Percentiles rank a stretch among this genome's conserved stretches.
Conservation (phyloP, 2,329 filamentous ascomycete species). For the Pseudopyrenochaeta lycopersici region DNA sequence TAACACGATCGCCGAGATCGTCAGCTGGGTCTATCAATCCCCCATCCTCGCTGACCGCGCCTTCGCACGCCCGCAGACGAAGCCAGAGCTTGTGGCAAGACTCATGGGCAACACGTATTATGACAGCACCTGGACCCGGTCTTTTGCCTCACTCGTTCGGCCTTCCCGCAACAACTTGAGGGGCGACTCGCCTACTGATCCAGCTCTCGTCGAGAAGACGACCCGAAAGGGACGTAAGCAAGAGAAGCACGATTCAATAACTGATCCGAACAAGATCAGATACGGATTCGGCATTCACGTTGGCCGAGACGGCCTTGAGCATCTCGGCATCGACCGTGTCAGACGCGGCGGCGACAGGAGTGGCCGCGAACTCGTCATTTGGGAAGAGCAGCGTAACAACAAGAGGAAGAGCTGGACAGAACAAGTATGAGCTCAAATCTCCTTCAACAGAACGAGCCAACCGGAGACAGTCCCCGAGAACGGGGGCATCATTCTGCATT, state of each 20-base stretch:
- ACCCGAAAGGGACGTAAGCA: constrained; percentile 13
- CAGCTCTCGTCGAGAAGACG: constrained; percentile 26
- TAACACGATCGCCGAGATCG: constrained; percentile 76
- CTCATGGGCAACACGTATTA: constrained; percentile 67
- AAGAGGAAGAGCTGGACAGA: constrained; percentile 39
- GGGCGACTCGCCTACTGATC: constrained; percentile 30
- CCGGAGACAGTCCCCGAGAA: background rate
- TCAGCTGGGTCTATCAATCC: constrained; percentile 79
- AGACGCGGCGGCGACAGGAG: constrained; percentile 46
- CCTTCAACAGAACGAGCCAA: background rate
- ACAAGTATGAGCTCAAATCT: constrained; percentile 3
- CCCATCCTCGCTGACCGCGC: constrained; percentile 76
- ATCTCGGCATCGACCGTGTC: constrained; percentile 67
- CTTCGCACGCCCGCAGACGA: constrained; percentile 74
- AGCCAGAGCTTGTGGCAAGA: constrained; percentile 72
- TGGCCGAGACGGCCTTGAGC: constrained; percentile 67
- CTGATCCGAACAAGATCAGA: constrained; percentile 44
- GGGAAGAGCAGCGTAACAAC: constrained; percentile 43
- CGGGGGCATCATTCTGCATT: background rate
- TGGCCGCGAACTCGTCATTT: constrained; percentile 47
- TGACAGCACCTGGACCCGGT: constrained; percentile 49
- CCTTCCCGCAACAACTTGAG: constrained; percentile 39
- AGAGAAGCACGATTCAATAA: constrained; percentile 39
- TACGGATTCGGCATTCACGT: constrained; percentile 68
- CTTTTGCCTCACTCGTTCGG: constrained; percentile 38